These are phyloP conservation scores for Suillus paluster DNA, from an alignment of 768 basidiomycete genomes.

Conservation along the genomic window DNA sequence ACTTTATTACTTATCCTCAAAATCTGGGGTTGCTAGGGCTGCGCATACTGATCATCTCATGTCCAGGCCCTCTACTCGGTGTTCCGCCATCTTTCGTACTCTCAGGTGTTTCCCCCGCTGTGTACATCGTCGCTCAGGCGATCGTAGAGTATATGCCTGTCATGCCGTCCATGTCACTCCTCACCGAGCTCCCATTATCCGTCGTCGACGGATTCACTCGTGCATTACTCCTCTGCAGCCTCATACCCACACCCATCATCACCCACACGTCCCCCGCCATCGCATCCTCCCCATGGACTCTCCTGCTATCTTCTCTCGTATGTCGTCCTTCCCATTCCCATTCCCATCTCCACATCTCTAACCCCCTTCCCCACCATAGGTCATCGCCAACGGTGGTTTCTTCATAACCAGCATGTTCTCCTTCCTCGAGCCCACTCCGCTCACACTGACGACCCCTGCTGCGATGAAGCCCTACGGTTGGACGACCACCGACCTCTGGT, in stretches of 20 bases:
- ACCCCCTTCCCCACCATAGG: conserved; percentile 38
- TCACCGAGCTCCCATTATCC: conserved; percentile 72
- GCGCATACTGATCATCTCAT: background rate
- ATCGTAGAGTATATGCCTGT: conserved; percentile 63
- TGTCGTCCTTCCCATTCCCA: conserved; percentile 30
- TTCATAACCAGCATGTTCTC: conserved; percentile 77
- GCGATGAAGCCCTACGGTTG: conserved; percentile 85
- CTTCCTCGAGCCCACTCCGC: conserved; percentile 72
- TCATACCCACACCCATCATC: conserved; percentile 72
- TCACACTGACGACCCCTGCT: conserved; percentile 73
- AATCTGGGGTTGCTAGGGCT: conserved; percentile 4
- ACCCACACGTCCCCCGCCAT: conserved; percentile 53
- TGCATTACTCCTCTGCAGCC: conserved; percentile 75
- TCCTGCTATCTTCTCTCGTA: conserved; percentile 75
- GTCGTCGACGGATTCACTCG: conserved; percentile 80
- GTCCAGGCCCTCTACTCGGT: conserved; percentile 63
- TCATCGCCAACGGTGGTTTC: conserved; percentile 80
- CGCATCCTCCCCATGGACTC: conserved; percentile 75
- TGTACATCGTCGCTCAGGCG: conserved; percentile 66
- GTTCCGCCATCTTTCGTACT: conserved; percentile 79
- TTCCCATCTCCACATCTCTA: background rate
- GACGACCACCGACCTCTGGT: conserved; percentile 86
- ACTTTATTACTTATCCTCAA: conserved; percentile 24
- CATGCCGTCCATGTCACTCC: conserved; percentile 53
- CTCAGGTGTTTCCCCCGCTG: conserved; percentile 63